phyloP scores from a whole-genome alignment of 345 rosid genomes.

The Raphanus raphanistrum region DNA sequence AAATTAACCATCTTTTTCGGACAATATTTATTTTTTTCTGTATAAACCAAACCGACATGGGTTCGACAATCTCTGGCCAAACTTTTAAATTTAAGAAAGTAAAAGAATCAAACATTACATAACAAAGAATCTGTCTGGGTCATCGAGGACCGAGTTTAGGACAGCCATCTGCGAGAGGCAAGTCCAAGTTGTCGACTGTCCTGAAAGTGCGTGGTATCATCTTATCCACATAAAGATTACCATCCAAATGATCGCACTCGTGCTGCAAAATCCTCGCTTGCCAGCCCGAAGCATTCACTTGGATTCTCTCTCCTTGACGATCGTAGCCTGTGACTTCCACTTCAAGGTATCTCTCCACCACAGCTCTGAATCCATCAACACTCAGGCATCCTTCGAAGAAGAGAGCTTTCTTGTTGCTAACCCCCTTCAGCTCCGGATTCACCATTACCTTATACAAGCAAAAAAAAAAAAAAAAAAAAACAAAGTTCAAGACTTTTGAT shows the following conservation, averaged over 20 bases:
- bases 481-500: not conserved
- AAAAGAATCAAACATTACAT: constrained; percentile 1
- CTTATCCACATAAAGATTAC: constrained; percentile 81
- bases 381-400: constrained; percentile 91
- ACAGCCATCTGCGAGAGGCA: constrained; percentile 83
- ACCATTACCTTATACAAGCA: constrained; percentile 65
- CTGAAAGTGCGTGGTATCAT: constrained; percentile 83
- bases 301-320: constrained; percentile 59
- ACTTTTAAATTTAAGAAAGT: not conserved
- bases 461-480: constrained; percentile 30
- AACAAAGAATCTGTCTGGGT: not conserved
- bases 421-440: constrained; percentile 75
- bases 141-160: constrained; percentile 62
- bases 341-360: constrained; percentile 75
- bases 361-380: constrained; percentile 83
- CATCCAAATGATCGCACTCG: constrained; percentile 89
- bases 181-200: constrained; percentile 65
- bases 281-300: constrained; percentile 89
- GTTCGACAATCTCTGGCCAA: not conserved
- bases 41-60: constrained; percentile 4
- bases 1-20: constrained; percentile 18
- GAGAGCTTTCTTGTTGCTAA: constrained; percentile 59
- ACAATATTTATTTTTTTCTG: constrained; percentile 20
- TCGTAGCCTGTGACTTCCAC: constrained; percentile 78
- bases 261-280: constrained; percentile 90